Base-by-base conservation (phyloP, 164 flowering plant species). In the Piper betle region DNA sequence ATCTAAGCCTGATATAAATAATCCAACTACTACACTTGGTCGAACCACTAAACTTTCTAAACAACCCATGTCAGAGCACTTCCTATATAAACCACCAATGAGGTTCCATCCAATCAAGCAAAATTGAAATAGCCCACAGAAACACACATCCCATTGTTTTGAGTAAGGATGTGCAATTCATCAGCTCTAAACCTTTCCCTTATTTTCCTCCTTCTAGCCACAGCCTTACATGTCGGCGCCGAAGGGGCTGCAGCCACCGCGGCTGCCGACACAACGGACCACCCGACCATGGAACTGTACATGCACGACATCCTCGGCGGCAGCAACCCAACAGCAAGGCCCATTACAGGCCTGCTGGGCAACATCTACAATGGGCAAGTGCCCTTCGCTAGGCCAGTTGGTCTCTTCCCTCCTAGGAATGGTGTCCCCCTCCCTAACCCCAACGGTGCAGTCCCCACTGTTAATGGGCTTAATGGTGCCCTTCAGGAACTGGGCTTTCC, bases 271-370 rank as follows among this genome's bases (percentile, higher is more conserved):
- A 2, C 33, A 25, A 25, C 33, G 0, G 57, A 52, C 15, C 50
- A 52, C 11, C 77, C 81, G 0, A 60, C 77, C 18, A 71, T 89
- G 1, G 96, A 88, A 65, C 55, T 90, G 5, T 87, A 77, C 81
- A 79, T 90, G 87, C 97, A 90, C 63, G 92, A 90, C 72, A 85
- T 90, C 40, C 82, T 90, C 1, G 97, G 97, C 3, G 88, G 92
- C 7, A 90, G 77, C 56, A 82, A 58, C 70, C 92, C 95, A 0
- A 87, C 90, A 6, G 90, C 92, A 10, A 71, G 95, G 65, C 97
- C 97, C 6, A 74, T 87, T 57, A 90, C 91, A 2, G 97, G 97
- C 62, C 64, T 87, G 62, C 79, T 90, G 10, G 97, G 95, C 8
- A 90, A 78, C 79, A 85, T 90, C 53, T 87, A 90, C 72, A 83